phyloP scores from a whole-genome alignment of 2,329 filamentous ascomycete genomes.

The Fusarium secorum region DNA sequence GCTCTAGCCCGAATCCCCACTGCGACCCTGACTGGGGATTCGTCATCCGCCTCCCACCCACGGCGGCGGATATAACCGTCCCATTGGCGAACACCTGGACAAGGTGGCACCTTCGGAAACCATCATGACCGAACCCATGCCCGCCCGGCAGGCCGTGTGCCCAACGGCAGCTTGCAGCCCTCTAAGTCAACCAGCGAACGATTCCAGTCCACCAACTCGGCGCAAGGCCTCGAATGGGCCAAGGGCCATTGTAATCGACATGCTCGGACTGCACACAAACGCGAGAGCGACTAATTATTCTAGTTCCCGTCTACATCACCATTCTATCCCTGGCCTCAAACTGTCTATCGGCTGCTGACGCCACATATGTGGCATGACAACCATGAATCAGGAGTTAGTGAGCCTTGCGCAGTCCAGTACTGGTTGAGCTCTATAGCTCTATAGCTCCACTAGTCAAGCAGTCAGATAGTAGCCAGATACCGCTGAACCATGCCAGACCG shows the following conservation, averaged over 20 bases:
- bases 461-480: constrained; percentile 29
- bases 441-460: constrained; percentile 41
- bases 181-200: constrained; percentile 33
- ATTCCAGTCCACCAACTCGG: constrained; percentile 39
- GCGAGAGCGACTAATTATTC: constrained; percentile 13
- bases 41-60: constrained; percentile 45
- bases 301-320: constrained; percentile 30
- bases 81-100: constrained; percentile 46
- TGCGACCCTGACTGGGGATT: constrained; percentile 45
- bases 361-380: constrained; percentile 43
- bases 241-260: constrained; percentile 37
- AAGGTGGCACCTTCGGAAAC: constrained; percentile 40
- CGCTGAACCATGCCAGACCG: constrained; percentile 30
- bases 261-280: constrained; percentile 21
- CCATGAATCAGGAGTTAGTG: constrained; percentile 38
- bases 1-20: constrained; percentile 50
- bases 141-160: constrained; percentile 35
- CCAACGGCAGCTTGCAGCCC: constrained; percentile 42
- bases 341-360: constrained; percentile 39
- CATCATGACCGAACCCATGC: constrained; percentile 38
- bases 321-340: constrained; percentile 29
- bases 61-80: constrained; percentile 46
- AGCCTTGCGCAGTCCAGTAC: constrained; percentile 21
- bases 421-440: constrained; percentile 37
- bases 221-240: constrained; percentile 43